Evolutionary conservation across 768 basidiomycete genomes (phyloP).

Genomic region (Rhodotorula babjevae): DNA sequence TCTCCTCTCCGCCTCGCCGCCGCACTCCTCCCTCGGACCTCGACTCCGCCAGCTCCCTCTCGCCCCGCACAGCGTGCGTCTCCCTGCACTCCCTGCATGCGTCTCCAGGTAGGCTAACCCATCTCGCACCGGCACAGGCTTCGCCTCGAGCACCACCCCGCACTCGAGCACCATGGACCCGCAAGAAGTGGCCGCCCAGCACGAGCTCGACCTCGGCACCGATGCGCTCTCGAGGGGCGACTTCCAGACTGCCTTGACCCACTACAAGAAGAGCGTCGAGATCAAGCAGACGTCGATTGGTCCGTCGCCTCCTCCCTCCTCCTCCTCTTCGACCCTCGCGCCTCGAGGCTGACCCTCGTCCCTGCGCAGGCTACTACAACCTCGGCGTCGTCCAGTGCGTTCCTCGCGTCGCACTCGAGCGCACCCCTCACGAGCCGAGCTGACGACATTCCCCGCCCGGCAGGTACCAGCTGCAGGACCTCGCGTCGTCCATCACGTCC

Average conservation of each 20-base stretch:
- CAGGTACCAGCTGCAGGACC: constrained; percentile 31
- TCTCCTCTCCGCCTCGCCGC: background rate
- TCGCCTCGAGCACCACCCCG: constrained; percentile 17
- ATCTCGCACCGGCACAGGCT: too few species aligned
- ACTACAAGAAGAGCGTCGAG: constrained; percentile 23
- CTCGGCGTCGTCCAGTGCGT: constrained; percentile 38
- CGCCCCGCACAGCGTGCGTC: background rate
- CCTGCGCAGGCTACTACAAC: constrained; percentile 36
- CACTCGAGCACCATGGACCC: constrained; percentile 32
- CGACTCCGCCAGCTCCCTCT: background rate
- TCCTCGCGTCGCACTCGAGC: background rate
- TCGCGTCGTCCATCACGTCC: constrained; percentile 22
- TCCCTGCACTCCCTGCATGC: too few species aligned
- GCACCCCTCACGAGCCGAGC: too few species aligned
- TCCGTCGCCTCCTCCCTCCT: background rate
- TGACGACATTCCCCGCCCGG: background rate
- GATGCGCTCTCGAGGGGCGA: constrained; percentile 25
- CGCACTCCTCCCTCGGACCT: too few species aligned
- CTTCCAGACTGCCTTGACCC: constrained; percentile 8
- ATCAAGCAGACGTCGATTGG: constrained; percentile 34
- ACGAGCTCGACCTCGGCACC: constrained; percentile 32
- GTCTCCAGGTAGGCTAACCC: background rate
- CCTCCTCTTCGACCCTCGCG: background rate
- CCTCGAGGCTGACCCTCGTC: background rate
- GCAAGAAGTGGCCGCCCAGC: constrained; percentile 22